Evolutionary conservation across 2,329 filamentous ascomycete species (phyloP).

Genomic region (Chaetomium strumarium): DNA sequence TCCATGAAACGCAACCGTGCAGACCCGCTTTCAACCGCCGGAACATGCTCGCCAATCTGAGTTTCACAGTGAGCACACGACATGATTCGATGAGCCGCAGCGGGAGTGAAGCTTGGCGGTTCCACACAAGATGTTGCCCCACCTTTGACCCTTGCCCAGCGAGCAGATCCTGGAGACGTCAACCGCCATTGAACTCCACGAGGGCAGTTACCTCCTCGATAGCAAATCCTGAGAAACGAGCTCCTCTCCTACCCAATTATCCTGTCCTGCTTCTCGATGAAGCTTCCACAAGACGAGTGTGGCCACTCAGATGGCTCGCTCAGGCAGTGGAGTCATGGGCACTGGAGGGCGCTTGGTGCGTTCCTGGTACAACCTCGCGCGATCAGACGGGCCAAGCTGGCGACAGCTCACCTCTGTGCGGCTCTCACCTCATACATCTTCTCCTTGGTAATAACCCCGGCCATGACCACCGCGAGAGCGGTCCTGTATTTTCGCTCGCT

Average conservation of each 20-base stretch:
- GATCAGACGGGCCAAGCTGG: no score
- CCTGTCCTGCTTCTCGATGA: no score
- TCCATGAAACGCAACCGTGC: conserved; percentile 17
- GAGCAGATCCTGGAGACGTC: not conserved
- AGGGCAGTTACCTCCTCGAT: no score
- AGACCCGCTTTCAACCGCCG: conserved; percentile 4
- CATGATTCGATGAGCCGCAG: conserved; percentile 22
- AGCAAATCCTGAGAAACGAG: no score
- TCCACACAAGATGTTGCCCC: not conserved
- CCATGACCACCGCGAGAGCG: not conserved
- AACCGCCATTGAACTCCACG: no score
- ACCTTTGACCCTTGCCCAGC: not conserved
- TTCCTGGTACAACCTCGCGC: no score
- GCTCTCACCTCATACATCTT: not conserved
- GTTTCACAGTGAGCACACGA: conserved; percentile 15
- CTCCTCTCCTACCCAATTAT: no score
- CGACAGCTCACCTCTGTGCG: not conserved
- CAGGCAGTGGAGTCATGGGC: no score
- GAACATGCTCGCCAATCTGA: conserved; percentile 21
- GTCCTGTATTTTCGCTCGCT: not conserved
- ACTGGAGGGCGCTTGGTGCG: no score
- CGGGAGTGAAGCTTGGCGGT: conserved; percentile 11
- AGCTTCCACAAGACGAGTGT: no score
- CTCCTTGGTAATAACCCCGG: not conserved
- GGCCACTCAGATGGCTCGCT: no score